These are phyloP conservation scores for Pseudocercospora macadamiae DNA, from an alignment of 2,329 filamentous ascomycete genomes.

Conservation along the genomic window DNA sequence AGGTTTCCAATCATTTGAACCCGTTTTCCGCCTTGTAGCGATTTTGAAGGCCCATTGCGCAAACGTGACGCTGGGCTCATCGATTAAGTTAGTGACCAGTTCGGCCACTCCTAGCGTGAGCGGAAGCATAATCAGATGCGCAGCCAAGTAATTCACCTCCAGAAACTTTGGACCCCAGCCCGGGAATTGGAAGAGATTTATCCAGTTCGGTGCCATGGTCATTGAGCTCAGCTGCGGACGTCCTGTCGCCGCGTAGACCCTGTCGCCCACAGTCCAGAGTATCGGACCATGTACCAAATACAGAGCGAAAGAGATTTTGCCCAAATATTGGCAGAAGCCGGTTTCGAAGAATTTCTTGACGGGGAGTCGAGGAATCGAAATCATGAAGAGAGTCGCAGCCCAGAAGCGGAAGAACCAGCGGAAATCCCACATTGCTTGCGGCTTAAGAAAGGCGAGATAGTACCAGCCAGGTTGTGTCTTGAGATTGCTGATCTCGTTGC, in stretches of 20 bases:
- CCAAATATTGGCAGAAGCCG: slow-evolving; percentile 63
- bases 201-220: slow-evolving; percentile 6
- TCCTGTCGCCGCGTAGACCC: slow-evolving; percentile 59
- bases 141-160: slow-evolving; percentile 9
- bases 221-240: neutral
- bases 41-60: slow-evolving; percentile 8
- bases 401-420: slow-evolving; percentile 33
- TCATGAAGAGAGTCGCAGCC: slow-evolving; percentile 60
- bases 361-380: slow-evolving; percentile 58
- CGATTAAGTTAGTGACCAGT: slow-evolving; percentile 4
- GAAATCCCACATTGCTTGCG: slow-evolving; percentile 33
- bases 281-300: slow-evolving; percentile 68
- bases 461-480: slow-evolving; percentile 33
- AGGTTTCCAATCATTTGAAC: neutral
- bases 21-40: slow-evolving; percentile 2
- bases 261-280: slow-evolving; percentile 61
- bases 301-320: slow-evolving; percentile 62
- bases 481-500: slow-evolving; percentile 10
- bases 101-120: slow-evolving; percentile 12
- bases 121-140: slow-evolving; percentile 13
- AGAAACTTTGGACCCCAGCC: slow-evolving; percentile 6
- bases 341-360: slow-evolving; percentile 62
- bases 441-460: slow-evolving; percentile 56
- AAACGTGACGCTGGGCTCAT: slow-evolving; percentile 15
- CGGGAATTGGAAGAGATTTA: slow-evolving; percentile 11